A percentile compares a stretch with the other conserved stretches of the same genome.
Conservation (phyloP, 495 filamentous ascomycete species). For the Tuber indicum region DNA sequence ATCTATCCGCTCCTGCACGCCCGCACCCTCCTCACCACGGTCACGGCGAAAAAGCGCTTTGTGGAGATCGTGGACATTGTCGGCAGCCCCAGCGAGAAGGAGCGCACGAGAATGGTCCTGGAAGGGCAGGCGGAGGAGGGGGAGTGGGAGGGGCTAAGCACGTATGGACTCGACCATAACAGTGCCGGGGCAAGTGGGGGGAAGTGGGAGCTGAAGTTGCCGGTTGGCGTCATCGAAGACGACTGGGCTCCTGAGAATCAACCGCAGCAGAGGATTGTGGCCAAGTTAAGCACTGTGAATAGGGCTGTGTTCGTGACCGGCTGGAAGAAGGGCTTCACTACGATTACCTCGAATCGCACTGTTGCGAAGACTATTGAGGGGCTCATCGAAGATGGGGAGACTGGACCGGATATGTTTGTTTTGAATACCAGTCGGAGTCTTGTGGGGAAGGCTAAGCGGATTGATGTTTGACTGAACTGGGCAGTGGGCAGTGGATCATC, state of each 20-base stretch:
- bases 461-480: constrained; percentile 8
- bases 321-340: constrained; percentile 56
- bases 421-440: constrained; percentile 59
- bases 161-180: neutral
- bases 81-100: constrained; percentile 44
- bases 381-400: constrained; percentile 47
- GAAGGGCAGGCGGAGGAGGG: constrained; percentile 16
- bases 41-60: constrained; percentile 44
- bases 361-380: constrained; percentile 59
- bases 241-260: constrained; percentile 6
- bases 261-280: constrained; percentile 36
- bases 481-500: neutral
- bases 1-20: constrained; percentile 44
- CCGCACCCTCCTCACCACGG: constrained; percentile 44
- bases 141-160: constrained; percentile 4
- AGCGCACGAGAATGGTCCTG: constrained; percentile 41
- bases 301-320: constrained; percentile 62
- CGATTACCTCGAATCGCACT: constrained; percentile 60
- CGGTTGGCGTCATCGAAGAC: constrained; percentile 4
- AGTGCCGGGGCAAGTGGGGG: neutral
- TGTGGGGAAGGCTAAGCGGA: constrained; percentile 57
- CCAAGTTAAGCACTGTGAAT: constrained; percentile 57
- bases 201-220: constrained; percentile 8
- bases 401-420: constrained; percentile 56
- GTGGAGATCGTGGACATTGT: constrained; percentile 45